phyloP scores from a whole-genome alignment of 306 rosid species.

The Vicia faba region DNA sequence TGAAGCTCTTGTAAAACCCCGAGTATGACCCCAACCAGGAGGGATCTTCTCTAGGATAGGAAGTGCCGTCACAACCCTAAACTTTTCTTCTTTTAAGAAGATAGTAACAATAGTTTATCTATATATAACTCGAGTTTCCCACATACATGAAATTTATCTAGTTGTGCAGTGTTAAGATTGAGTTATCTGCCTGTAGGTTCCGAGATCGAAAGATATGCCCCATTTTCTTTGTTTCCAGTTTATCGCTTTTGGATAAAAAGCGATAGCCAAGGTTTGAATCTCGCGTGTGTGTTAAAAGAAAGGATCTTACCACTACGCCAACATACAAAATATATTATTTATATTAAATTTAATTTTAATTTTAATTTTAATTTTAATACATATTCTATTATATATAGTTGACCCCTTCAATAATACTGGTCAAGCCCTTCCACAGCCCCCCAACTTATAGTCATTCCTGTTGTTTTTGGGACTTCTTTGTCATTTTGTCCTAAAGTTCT shows the following conservation, averaged over 20 bases:
- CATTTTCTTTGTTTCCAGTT: not conserved
- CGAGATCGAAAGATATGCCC: not conserved
- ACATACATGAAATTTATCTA: not conserved
- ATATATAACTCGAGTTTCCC: not conserved
- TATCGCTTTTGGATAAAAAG: not conserved
- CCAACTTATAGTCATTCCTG: not conserved
- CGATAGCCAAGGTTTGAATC: not conserved
- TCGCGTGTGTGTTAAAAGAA: not conserved
- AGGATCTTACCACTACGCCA: not conserved
- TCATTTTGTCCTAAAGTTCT: not conserved
- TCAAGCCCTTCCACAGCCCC: not conserved
- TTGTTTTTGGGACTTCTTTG: not conserved
- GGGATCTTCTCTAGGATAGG: not conserved
- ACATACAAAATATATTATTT: not conserved
- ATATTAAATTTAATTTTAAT: too few relatives aligned
- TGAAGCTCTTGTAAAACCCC: not conserved
- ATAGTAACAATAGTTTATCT: not conserved
- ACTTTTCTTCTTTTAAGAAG: not conserved
- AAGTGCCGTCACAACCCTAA: not conserved
- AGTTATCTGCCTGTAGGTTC: not conserved
- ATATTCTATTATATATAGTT: not conserved
- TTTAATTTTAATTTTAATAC: too few relatives aligned
- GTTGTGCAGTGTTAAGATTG: not conserved
- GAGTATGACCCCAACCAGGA: not conserved
- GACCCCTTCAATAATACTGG: not conserved